Evolutionary conservation across 2,329 filamentous ascomycete species (phyloP), one percentile per base, ranked within the genome.

Genomic region (Alternaria panax): DNA sequence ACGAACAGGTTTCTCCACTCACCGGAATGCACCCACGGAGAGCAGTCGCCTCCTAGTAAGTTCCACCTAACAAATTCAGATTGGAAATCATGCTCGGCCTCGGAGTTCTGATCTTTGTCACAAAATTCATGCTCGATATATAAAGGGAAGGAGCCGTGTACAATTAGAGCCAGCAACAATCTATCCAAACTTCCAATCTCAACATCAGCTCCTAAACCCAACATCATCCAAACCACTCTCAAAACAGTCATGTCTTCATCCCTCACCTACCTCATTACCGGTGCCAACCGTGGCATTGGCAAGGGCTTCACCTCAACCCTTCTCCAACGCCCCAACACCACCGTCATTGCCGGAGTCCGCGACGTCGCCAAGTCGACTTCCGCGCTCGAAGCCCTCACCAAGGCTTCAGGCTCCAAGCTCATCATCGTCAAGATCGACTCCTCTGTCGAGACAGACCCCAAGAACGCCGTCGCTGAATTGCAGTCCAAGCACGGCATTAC

Each of bases 321-420:
- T 24, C 60, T 70, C 8, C 28, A 43, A 8, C 64, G 59, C 8
- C 59, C 55, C 9, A 62, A 66, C 53, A 53, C 61, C 47, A 70
- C 53, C 41, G 60, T 71, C 34, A 58, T 71, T n/a, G 66, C 54
- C 14, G 60, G 41, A 24, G 63, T 64, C 18, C 66, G 66, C 18
- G 52, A 68, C 32, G 53, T 50, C 14, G 18, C 18, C 3, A 18
- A 45, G 4, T 25, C 58, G 1, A 20, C 25, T 2, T 14, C 54
- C 8, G 46, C 42, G 7, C 64, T 70, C 22, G 43, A 55, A 27
- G 24, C 42, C 7, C 50, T 68, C n/a, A 24, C 66, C 32, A 60
- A 40, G 90, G 80, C 45, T 16, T 27, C 56, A 20, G 62, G 60
- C n/a, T 59, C 56, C 30, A 52, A 38, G 5, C 52, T 71, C 24